Evolutionary conservation across 805 yeast species (phyloP).

Genomic region (Monosporozyma aquatica): DNA sequence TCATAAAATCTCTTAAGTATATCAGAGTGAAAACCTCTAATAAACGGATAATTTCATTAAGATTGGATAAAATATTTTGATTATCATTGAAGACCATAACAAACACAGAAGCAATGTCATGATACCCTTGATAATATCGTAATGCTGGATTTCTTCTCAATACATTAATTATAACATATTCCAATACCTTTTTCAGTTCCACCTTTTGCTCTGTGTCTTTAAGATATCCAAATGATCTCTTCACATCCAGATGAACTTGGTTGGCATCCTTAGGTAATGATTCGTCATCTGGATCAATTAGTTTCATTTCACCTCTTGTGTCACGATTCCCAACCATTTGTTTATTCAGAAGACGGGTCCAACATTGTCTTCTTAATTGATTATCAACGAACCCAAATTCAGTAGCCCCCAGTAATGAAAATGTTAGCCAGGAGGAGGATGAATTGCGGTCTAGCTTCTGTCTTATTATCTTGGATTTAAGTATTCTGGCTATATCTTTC

Average conservation of each 20-base stretch:
- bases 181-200: slow-evolving; percentile 18
- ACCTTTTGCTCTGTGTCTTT: slow-evolving; percentile 15
- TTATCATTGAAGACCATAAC: slow-evolving; percentile 39
- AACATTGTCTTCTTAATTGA: slow-evolving; percentile 13
- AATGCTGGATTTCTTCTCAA: slow-evolving; percentile 54
- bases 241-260: slow-evolving; percentile 73
- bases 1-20: slow-evolving; percentile 80
- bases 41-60: slow-evolving; percentile 32
- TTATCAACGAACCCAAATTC: slow-evolving; percentile 21
- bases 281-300: neutral
- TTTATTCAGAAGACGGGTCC: slow-evolving; percentile 25
- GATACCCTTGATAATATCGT: slow-evolving; percentile 86
- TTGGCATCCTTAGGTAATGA: slow-evolving; percentile 55
- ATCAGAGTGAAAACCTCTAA: slow-evolving; percentile 49
- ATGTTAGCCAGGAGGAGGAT: slow-evolving; percentile 1
- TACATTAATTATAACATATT: slow-evolving; percentile 40
- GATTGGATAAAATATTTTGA: neutral
- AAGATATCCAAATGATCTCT: slow-evolving; percentile 49
- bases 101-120: slow-evolving; percentile 70
- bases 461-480: slow-evolving; percentile 10
- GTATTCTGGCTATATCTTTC: slow-evolving; percentile 11
- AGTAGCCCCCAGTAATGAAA: slow-evolving; percentile 16
- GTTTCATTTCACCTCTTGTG: neutral
- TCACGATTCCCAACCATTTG: no score
- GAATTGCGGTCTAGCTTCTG: neutral